Conservation (phyloP, 2,329 filamentous ascomycete species). For the Arthrinium phaeospermum region DNA sequence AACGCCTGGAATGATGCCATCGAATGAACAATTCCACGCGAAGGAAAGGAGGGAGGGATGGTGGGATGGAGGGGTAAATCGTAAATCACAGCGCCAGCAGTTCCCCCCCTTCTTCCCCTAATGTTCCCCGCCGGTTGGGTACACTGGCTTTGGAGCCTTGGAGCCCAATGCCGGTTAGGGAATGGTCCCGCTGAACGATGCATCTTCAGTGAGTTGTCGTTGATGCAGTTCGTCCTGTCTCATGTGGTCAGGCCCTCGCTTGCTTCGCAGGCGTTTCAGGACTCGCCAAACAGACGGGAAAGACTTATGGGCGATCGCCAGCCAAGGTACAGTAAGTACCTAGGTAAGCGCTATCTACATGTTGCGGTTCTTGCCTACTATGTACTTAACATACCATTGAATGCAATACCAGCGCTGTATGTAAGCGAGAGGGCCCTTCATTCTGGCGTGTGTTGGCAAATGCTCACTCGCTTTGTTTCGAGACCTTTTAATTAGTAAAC, state of each 20-base stretch:
- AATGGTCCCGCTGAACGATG: background rate
- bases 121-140: slow-evolving; percentile 8
- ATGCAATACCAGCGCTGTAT: background rate
- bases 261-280: background rate
- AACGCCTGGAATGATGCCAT: slow-evolving; percentile 8
- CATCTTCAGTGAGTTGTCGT: background rate
- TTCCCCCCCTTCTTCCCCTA: background rate
- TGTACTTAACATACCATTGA: no score
- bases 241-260: background rate
- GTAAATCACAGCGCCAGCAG: background rate
- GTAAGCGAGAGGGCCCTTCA: background rate
- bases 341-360: background rate
- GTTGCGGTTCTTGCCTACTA: background rate
- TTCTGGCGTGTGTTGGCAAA: background rate
- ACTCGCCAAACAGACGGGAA: background rate
- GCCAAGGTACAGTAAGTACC: background rate
- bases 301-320: background rate
- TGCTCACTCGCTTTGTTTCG: background rate
- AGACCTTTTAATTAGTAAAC: no score
- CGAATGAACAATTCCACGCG: background rate
- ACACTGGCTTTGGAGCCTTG: slow-evolving; percentile 3
- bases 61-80: background rate
- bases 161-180: slow-evolving; percentile 5
- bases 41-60: slow-evolving; percentile 3
- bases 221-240: slow-evolving; percentile 12